Base-by-base conservation (phyloP, 805 yeast genomes). In the Maudiozyma serrabonitensis region DNA sequence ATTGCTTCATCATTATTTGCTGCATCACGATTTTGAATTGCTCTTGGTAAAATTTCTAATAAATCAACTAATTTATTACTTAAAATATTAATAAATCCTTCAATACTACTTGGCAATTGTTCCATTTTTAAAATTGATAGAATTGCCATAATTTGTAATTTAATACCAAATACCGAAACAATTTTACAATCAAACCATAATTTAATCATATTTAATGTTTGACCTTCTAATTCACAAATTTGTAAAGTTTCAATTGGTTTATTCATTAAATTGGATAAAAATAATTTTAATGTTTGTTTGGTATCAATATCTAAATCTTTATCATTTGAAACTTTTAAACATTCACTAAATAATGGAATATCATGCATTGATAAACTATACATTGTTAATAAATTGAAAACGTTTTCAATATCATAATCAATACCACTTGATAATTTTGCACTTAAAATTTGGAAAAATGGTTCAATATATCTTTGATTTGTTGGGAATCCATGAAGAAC, bases 161-260 rank as follows among this genome's bases (percentile, higher is more conserved):
- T 90, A 60, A 86, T 72, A 56, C 87, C 93, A 59, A 81, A 87
- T 2, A 87, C 95, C 45, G 88, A 73, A 32, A 75, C 74, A 55
- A 86, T 73, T 21, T 67, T 69, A 25, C 75, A 56, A 25, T 73
- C 70, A 59, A 84, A 78, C 96, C 96, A 88, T 47, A 72, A 63
- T 25, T 72, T 72, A 52, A 89, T 73, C 46, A 85, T 70, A 9
- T 64, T 58, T 28, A 75, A 70, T 2, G 83, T 68, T 34, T 71
- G 70, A 18, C 75, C 70, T 19, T 62, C 57, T 28, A 73, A 69
- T 55, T 78, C 79, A 43, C 87, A 67, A 2, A 73, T 53, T 41
- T 69, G 70, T 50, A 88, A 62, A 0, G 90, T 74, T 32, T 71
- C 69, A 4, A 69, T 63, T 2, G 91, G 78, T 57, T 84, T 81